A percentile compares a stretch with the other conserved stretches of the same genome.
Conservation (phyloP, 2,329 filamentous ascomycete genomes). For the Venturia oleaginea region DNA sequence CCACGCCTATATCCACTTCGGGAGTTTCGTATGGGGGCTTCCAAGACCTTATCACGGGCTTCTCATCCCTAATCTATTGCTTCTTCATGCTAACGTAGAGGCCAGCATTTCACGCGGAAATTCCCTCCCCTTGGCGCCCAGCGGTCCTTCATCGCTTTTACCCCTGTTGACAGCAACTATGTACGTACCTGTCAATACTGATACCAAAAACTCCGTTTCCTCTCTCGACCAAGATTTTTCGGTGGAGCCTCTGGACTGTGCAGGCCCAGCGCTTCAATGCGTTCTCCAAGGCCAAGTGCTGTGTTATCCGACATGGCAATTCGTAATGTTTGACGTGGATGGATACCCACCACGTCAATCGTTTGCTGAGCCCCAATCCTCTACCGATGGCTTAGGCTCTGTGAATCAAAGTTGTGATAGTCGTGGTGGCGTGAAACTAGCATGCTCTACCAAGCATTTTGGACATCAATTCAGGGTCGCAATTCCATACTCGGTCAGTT, state of each 20-base stretch:
- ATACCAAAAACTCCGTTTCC: not conserved
- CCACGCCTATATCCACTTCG: slow-evolving; percentile 2
- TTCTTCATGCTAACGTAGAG: not conserved
- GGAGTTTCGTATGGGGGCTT: not conserved
- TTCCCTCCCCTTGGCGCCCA: slow-evolving; percentile 1
- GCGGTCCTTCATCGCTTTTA: not conserved
- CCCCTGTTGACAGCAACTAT: not conserved
- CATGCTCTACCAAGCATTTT: not conserved
- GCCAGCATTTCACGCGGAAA: not conserved
- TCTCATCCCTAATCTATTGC: not conserved
- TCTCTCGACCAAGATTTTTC: not conserved
- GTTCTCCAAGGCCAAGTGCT: not conserved
- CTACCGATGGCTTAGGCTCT: not conserved
- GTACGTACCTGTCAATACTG: not conserved
- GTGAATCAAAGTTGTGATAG: not conserved
- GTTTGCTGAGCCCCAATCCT: slow-evolving; percentile 3
- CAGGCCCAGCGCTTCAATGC: slow-evolving; percentile 7
- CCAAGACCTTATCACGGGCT: not conserved
- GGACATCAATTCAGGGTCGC: not conserved
- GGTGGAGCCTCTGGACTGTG: slow-evolving; percentile 5
- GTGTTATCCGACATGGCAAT: not conserved
- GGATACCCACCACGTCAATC: not conserved
- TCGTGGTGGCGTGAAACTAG: slow-evolving; percentile 3
- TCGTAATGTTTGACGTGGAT: slow-evolving; percentile 1
- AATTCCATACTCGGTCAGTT: not conserved